Conservation (phyloP, 257 asterid species). For the Solanum ahanhuiri region DNA sequence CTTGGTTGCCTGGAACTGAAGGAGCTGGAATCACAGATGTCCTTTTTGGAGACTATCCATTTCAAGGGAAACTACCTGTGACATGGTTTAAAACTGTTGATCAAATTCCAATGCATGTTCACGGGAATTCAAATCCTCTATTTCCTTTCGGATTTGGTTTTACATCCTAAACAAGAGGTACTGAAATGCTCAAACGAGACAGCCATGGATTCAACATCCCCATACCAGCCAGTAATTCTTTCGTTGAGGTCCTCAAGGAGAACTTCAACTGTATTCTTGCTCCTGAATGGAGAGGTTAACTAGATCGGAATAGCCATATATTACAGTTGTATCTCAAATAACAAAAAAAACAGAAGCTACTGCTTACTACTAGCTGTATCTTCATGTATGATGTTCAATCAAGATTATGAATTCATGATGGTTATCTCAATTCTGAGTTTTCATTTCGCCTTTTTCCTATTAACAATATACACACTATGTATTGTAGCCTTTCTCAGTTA, state of each 20-base stretch:
- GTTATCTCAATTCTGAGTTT: not conserved
- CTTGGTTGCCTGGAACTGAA: constrained; percentile 92
- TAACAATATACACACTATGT: not conserved
- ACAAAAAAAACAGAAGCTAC: not conserved
- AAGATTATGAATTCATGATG: not conserved
- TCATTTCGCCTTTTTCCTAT: not conserved
- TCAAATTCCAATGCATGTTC: constrained; percentile 55
- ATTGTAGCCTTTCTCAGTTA: not conserved
- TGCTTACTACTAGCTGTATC: not conserved
- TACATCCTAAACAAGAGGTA: constrained; percentile 10
- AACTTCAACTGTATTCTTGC: not conserved
- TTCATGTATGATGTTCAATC: not conserved
- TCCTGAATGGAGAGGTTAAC: not conserved
- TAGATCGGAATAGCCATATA: not conserved
- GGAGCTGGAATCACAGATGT: constrained; percentile 61
- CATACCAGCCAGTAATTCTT: not conserved
- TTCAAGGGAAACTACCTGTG: constrained; percentile 61
- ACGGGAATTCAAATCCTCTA: constrained; percentile 39
- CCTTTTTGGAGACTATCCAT: constrained; percentile 64
- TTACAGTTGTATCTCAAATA: not conserved
- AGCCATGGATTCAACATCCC: not conserved
- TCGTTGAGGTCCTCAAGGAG: not conserved
- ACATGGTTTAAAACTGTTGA: constrained; percentile 62
- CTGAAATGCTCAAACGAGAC: not conserved
- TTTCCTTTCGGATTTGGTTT: constrained; percentile 79